phyloP scores from a whole-genome alignment of 2,329 filamentous ascomycete species.

The Colletotrichum tamarilloi region DNA sequence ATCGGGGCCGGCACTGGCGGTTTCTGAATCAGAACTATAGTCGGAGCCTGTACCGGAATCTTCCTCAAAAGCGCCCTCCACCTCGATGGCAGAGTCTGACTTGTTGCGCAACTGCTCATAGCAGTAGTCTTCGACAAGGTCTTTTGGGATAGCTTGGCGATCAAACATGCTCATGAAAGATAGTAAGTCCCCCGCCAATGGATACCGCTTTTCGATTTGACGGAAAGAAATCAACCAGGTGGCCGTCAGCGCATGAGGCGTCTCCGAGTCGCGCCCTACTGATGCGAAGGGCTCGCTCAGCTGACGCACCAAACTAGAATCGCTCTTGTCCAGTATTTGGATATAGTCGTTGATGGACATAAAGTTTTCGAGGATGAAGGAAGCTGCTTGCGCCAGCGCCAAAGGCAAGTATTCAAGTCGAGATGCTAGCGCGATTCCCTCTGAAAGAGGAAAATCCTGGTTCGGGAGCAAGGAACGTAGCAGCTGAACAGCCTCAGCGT shows the following conservation, averaged over 20 bases:
- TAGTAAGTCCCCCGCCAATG: constrained; percentile 49
- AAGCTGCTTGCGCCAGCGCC: not conserved
- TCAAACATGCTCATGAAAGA: constrained; percentile 56
- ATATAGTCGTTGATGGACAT: constrained; percentile 22
- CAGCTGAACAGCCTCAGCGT: too few relatives aligned
- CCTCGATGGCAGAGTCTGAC: too few relatives aligned
- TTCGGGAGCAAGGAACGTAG: too few relatives aligned
- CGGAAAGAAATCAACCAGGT: constrained; percentile 45
- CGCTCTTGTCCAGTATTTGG: constrained; percentile 39
- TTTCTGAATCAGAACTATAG: too few relatives aligned
- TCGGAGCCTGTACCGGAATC: too few relatives aligned
- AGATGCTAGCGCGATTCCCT: not conserved
- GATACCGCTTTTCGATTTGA: constrained; percentile 44
- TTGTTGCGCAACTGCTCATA: too few relatives aligned
- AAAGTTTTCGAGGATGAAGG: not conserved
- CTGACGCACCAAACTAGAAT: constrained; percentile 31
- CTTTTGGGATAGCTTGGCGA: constrained; percentile 48
- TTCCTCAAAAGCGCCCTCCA: too few relatives aligned
- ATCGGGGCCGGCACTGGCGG: too few relatives aligned
- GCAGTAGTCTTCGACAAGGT: not conserved
- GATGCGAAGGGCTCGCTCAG: constrained; percentile 44
- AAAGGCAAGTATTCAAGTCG: not conserved
- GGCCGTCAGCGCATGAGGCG: constrained; percentile 38
- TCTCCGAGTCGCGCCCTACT: constrained; percentile 43
- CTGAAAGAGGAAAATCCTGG: too few relatives aligned